Percentiles rank a stretch among this genome's conserved stretches.
Conservation (phyloP, 2,329 filamentous ascomycete species). For the Fusarium sacchari region DNA sequence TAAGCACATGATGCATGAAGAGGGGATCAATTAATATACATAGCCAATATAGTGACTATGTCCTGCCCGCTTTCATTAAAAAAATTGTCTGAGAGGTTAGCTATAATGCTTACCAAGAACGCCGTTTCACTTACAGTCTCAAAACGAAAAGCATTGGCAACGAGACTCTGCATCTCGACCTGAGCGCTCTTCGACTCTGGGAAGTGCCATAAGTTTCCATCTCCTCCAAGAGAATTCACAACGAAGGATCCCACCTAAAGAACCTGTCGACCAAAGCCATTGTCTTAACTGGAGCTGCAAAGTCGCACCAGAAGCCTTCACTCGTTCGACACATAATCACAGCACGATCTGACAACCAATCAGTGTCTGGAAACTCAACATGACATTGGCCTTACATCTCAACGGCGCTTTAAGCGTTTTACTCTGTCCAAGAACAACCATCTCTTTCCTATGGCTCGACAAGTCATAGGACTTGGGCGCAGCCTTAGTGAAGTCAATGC, state of each 20-base stretch:
- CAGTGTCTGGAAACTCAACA: accelerated
- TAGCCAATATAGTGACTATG: too few species aligned
- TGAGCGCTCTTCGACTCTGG: background rate
- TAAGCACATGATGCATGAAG: too few species aligned
- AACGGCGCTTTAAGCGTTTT: background rate
- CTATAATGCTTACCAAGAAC: accelerated
- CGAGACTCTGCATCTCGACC: background rate
- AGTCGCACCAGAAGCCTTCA: conserved; percentile 21
- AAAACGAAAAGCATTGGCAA: background rate
- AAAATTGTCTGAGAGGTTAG: background rate
- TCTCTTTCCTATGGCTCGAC: background rate
- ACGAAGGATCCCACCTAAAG: background rate
- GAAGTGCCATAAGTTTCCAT: background rate
- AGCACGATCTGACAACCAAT: background rate
- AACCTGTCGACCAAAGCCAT: background rate
- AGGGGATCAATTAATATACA: too few species aligned
- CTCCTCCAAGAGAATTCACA: background rate
- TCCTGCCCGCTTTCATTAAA: background rate
- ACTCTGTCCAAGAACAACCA: background rate
- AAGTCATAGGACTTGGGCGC: background rate
- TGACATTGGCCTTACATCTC: background rate
- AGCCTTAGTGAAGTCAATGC: background rate
- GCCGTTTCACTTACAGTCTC: background rate
- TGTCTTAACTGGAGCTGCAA: background rate
- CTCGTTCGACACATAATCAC: conserved; percentile 7